Evolutionary conservation across 352 stramenopile species (phyloP), one percentile per base, ranked within the genome.

Genomic region (Phytopythium kandeliae): DNA sequence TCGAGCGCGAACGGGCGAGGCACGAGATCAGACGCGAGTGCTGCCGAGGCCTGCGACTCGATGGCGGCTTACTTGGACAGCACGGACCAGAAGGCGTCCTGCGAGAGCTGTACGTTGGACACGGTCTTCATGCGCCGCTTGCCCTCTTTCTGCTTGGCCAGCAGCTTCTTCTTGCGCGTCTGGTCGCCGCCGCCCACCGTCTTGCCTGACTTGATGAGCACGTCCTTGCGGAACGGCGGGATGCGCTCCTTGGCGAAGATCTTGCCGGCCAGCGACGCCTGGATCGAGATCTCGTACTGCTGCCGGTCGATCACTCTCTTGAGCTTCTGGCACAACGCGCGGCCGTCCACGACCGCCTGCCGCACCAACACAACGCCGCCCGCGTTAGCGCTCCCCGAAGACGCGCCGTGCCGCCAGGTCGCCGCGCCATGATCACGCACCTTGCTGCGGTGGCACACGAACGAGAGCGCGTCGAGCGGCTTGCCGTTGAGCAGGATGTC

Each of bases 121-220:
- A 98, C 85, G 15, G 91, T 96, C 73, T 98, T 97, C 73, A 98
- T 95, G 52, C 92, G 90, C 55, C 97, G 97, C 78, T 99, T 99
- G 56, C 97, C 97, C 52, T 96, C 76, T 67, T 99, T 99, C 69
- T 99, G 97, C 74, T 99, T 99, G 58, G 98, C 96, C 13, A 99
- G 67, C 28, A 99, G 78, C 62, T 99, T 99, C 59, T 98, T 98
- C 70, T 99, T 99, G 46, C 97, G 77, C 44, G 93, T 98, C 38
- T 93, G 79, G 63, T 99, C 97, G 10, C 97, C 97, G 25, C 97
- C 96, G 41, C 97, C 97, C 16, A 99, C 97, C 0, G 76, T 94
- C 58, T 99, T 99, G 44, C 86, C 85, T 4, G 84, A 96, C 63
- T 98, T 98, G 36, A 95, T 96, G 4, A 99, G 66, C 22, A 98